Base-by-base conservation (phyloP, 129 eudicot genomes). In the Escallonia rubra region DNA sequence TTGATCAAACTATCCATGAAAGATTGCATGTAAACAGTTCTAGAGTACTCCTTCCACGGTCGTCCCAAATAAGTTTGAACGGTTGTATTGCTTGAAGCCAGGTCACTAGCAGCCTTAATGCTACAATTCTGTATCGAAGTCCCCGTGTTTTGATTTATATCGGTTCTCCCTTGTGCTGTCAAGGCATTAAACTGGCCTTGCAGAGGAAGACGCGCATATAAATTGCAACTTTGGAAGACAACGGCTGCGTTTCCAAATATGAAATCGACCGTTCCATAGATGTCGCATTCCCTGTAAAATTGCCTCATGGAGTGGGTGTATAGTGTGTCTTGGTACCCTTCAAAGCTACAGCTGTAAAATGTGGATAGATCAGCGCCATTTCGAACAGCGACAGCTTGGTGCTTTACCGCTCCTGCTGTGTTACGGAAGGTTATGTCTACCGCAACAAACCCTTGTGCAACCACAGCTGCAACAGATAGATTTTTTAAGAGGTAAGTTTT, bases 191-290 rank as follows among this genome's bases (percentile, higher is more conserved):
- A 54, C 39, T 72, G 76, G 48, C 70, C 76, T 43, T 43, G 7
- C 11, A 71, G 0, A 3, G 75, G 75, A 6, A 40, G 61, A 4
- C 75, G 39, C 6, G 61, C 41, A 45, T 72, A 72, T 5, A 63
- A 8, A 45, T 72, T 72, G 60, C 76, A 72, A 51, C 63, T 51
- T 64, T 72, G 76, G 12, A 64, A 47, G 10, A 72, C 76, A 15
- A 43, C 64, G 10, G 76, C 76, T 2, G 76, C 76, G 9, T 72
- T 72, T n/a, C 66, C 66, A 13, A 61, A 61, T 14, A 91, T 88
- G 85, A 85, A 88, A 41, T 91, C 97, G 0, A 91, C 94, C 7
- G 97, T 91, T 16, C 97, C 97, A 65, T 88, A 85, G 8, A 91
- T 72, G 73, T 88, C 90, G 60, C 97, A 91, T 64, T 91, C 87